Evolutionary conservation across 306 rosid genomes (phyloP), one percentile per base, ranked within the genome.

Genomic region (Trifolium subterraneum): DNA sequence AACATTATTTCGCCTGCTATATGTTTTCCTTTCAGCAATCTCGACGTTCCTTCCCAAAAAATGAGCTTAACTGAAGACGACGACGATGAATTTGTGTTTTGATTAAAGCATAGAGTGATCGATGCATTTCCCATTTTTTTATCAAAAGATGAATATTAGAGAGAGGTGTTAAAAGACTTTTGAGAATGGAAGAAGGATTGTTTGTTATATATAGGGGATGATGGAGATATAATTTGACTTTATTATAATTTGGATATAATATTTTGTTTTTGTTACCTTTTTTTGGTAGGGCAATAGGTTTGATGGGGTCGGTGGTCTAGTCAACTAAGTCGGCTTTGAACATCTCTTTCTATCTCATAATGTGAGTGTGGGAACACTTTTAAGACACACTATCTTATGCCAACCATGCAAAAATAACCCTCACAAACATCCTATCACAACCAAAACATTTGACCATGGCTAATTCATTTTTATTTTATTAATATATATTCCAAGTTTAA

Each of bases 1-100:
- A 90, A 81, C 98, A 90, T 88, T 80, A 94, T 87, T 78, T 91
- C 97, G 0, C 98, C 95, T 5, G 97, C 98, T 16, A 87, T 31
- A 80, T 88, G 91, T 9, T 67, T 87, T 0, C 93, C 89, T 2
- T 44, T 69, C 0, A 91, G 71, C 22, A 82, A 19, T 73, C 88
- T 83, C 4, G 90, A 41, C 10, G 74, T 75, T 7, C 97, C 95
- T 59, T 87, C 83, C 81, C 83, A 73, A 12, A 90, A 91, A 25
- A 94, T 66, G 1, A 94, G 76, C 25, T 87, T 94, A 51, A 87
- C 88, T 0, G 51, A 6, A 16, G 67, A 68, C 2, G 55, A 42
- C 0, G 56, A 31, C 6, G 80, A 4, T 3, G 78, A 58, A 5
- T 52, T 54, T 5, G 36, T 5, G 47, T 19, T 77, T 13, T 27